phyloP scores from a whole-genome alignment of 331 rosid species.

The Malus hybrid region DNA sequence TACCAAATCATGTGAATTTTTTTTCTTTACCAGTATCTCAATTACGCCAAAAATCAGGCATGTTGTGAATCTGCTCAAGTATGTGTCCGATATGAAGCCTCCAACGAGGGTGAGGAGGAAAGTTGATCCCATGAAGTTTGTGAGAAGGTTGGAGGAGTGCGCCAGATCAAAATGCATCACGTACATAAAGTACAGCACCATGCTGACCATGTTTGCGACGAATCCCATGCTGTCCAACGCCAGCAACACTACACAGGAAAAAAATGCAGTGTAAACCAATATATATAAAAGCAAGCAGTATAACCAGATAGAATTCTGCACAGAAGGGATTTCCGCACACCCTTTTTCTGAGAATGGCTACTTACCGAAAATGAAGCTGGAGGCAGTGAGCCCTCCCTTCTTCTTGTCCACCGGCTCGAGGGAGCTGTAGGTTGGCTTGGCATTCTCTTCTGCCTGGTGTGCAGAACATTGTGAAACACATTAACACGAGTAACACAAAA shows the following conservation, averaged over 20 bases:
- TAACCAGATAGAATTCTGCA: not conserved
- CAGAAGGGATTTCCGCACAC: not conserved
- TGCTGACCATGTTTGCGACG: slow-evolving; percentile 77
- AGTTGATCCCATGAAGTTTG: slow-evolving; percentile 77
- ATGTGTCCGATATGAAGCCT: slow-evolving; percentile 78
- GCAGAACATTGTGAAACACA: not conserved
- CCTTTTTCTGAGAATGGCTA: not conserved
- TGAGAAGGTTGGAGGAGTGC: slow-evolving; percentile 69
- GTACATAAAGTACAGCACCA: slow-evolving; percentile 55
- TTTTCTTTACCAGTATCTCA: slow-evolving; percentile 46
- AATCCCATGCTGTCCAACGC: slow-evolving; percentile 82
- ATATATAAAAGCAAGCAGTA: not conserved
- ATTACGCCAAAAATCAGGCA: slow-evolving; percentile 56
- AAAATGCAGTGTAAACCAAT: not conserved
- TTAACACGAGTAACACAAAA: not conserved
- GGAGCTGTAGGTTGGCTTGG: slow-evolving; percentile 21
- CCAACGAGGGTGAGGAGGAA: slow-evolving; percentile 65
- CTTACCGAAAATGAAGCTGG: slow-evolving; percentile 66
- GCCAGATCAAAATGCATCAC: slow-evolving; percentile 68
- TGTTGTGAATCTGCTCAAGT: slow-evolving; percentile 54
- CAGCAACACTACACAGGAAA: slow-evolving; percentile 32
- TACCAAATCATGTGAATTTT: not conserved
- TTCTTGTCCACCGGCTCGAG: slow-evolving; percentile 19
- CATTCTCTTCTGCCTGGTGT: slow-evolving; percentile 40
- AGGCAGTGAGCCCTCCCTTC: slow-evolving; percentile 65